Evolutionary conservation across 2,329 filamentous ascomycete species (phyloP).

Genomic region (Fusarium veterinarium): DNA sequence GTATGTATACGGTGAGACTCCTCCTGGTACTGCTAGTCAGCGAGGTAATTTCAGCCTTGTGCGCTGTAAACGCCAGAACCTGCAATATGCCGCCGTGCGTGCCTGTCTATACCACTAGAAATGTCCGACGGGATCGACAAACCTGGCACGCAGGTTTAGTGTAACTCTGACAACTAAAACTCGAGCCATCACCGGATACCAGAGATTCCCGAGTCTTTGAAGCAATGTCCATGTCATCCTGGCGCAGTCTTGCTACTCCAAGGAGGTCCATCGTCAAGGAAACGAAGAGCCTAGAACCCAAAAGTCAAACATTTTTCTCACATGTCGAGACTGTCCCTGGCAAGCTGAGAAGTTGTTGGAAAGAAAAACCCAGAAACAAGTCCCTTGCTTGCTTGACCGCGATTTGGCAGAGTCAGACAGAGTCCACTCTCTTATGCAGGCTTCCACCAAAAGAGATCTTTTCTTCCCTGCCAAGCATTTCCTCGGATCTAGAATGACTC

Average conservation of each 20-base stretch:
- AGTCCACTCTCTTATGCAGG: constrained; percentile 6
- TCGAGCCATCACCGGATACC: constrained; percentile 3
- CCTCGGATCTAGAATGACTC: constrained; percentile 28
- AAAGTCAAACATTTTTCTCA: constrained; percentile 8
- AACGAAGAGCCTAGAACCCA: constrained; percentile 19
- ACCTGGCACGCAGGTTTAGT: constrained; percentile 18
- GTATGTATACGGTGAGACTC: constrained; percentile 1
- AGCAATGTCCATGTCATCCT: neutral
- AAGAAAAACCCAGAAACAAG: neutral
- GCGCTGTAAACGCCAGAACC: neutral
- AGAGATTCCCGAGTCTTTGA: constrained; percentile 8
- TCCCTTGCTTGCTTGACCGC: constrained; percentile 28
- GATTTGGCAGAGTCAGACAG: constrained; percentile 8
- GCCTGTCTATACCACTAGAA: constrained; percentile 10
- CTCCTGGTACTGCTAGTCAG: neutral
- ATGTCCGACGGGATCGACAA: constrained; percentile 29
- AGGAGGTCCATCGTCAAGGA: neutral
- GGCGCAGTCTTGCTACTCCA: neutral
- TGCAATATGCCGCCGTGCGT: neutral
- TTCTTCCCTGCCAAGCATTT: constrained; percentile 15
- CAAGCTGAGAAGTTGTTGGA: neutral
- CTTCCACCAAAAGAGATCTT: constrained; percentile 7
- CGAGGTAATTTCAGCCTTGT: constrained; percentile 25
- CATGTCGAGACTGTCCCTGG: constrained; percentile 12
- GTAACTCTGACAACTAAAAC: constrained; percentile 30